Conservation (phyloP, 495 filamentous ascomycete genomes). For the Cairneyella variabilis region DNA sequence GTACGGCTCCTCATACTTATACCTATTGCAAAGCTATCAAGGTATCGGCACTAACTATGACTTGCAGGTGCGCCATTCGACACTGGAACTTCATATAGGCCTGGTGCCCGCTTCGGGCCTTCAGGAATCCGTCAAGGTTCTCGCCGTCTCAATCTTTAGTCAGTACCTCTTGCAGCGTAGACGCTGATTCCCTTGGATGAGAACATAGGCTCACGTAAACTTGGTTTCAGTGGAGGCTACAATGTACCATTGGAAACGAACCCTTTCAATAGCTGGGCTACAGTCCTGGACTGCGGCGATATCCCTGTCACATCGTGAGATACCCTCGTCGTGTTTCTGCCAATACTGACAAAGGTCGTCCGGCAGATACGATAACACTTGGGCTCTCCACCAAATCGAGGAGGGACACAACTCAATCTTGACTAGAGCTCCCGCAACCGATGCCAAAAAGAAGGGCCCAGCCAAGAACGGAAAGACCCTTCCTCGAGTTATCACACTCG, state of each 20-base stretch:
- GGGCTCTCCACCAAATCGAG: constrained; percentile 70
- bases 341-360: constrained; percentile 14
- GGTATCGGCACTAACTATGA: constrained; percentile 13
- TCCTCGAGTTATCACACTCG: constrained; percentile 62
- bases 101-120: constrained; percentile 81
- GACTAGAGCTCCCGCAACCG: constrained; percentile 45
- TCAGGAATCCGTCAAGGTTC: constrained; percentile 78
- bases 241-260: constrained; percentile 48
- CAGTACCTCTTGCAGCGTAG: constrained; percentile 19
- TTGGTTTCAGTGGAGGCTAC: constrained; percentile 35
- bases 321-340: neutral
- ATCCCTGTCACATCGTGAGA: constrained; percentile 62
- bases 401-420: constrained; percentile 55
- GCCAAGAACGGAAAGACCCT: constrained; percentile 46
- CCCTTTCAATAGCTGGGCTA: constrained; percentile 62
- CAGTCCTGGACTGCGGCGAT: constrained; percentile 72
- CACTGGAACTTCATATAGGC: constrained; percentile 71
- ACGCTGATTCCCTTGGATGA: constrained; percentile 22
- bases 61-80: constrained; percentile 43
- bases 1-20: constrained; percentile 30
- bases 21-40: constrained; percentile 9
- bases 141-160: constrained; percentile 40
- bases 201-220: constrained; percentile 25
- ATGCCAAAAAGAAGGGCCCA: constrained; percentile 42
- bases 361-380: constrained; percentile 58